phyloP scores from a whole-genome alignment of 2,329 filamentous ascomycete species.

The Raffaelea ambrosiae region DNA sequence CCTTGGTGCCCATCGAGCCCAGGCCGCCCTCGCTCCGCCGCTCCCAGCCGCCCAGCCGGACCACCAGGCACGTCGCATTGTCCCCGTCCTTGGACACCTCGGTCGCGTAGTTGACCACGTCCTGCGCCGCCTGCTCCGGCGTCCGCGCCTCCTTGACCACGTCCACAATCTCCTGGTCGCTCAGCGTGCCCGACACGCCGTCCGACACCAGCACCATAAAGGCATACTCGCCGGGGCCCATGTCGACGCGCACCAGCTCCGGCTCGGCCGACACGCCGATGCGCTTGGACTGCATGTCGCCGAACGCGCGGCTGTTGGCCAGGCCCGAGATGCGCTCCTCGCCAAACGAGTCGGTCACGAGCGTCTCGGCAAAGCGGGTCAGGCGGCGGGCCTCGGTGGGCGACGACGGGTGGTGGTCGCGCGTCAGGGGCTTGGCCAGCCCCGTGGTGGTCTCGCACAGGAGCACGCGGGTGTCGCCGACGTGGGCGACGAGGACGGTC shows the following conservation, averaged over 20 bases:
- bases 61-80: constrained; percentile 61
- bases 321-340: constrained; percentile 91
- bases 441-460: constrained; percentile 83
- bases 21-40: constrained; percentile 73
- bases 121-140: constrained; percentile 72
- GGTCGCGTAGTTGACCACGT: constrained; percentile 78
- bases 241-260: constrained; percentile 70
- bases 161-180: constrained; percentile 93
- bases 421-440: constrained; percentile 70
- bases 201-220: constrained; percentile 87
- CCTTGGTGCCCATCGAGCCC: constrained; percentile 84
- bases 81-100: constrained; percentile 66
- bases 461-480: constrained; percentile 86
- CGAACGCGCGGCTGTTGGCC: constrained; percentile 90
- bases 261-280: constrained; percentile 93
- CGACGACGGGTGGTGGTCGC: constrained; percentile 85
- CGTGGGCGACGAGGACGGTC: constrained; percentile 79
- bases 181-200: constrained; percentile 76
- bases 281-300: constrained; percentile 84
- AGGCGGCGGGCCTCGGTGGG: constrained; percentile 77
- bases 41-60: constrained; percentile 62
- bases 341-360: constrained; percentile 93
- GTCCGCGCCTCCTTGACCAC: constrained; percentile 89
- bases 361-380: constrained; percentile 64
- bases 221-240: constrained; percentile 75